These are phyloP conservation scores for Apophysomyces trapeziformis DNA, from an alignment of 371 early-diverging fungal genomes.

Conservation along the genomic window DNA sequence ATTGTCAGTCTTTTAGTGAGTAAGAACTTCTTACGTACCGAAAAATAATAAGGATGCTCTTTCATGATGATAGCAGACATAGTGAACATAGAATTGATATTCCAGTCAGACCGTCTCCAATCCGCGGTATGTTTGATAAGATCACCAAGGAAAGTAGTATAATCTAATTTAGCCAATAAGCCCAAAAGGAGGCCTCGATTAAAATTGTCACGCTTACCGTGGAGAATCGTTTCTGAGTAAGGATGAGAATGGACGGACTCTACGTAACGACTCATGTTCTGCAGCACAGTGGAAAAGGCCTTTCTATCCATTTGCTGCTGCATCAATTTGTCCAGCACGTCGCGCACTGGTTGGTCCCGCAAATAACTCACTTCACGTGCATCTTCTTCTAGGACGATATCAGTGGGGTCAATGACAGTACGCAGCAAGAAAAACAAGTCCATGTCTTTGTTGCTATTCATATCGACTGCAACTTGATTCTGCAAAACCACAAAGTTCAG, in stretches of 20 bases:
- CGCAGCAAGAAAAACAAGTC: slow-evolving; percentile 63
- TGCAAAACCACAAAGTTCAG: slow-evolving; percentile 12
- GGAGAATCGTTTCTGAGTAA: slow-evolving; percentile 47
- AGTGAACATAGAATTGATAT: slow-evolving; percentile 54
- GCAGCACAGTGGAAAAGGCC: slow-evolving; percentile 60
- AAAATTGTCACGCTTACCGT: slow-evolving; percentile 24
- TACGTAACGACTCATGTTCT: slow-evolving; percentile 59
- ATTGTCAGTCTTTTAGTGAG: not conserved
- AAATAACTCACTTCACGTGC: slow-evolving; percentile 50
- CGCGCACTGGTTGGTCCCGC: slow-evolving; percentile 65
- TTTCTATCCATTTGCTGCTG: slow-evolving; percentile 61
- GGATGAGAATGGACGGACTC: slow-evolving; percentile 60
- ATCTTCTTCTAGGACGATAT: slow-evolving; percentile 59
- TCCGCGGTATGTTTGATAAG: slow-evolving; percentile 51
- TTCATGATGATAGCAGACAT: slow-evolving; percentile 55
- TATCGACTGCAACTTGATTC: slow-evolving; percentile 53
- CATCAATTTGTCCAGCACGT: slow-evolving; percentile 63
- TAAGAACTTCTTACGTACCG: slow-evolving; percentile 24
- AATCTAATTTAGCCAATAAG: slow-evolving; percentile 28
- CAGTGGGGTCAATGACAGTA: slow-evolving; percentile 59
- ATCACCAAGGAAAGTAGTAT: slow-evolving; percentile 42
- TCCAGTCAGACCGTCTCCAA: slow-evolving; percentile 59
- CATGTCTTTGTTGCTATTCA: slow-evolving; percentile 41
- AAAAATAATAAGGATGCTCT: slow-evolving; percentile 51
- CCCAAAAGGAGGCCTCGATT: not conserved